Evolutionary conservation across 768 basidiomycete genomes (phyloP).

Genomic region (Rubroboletus pulcherrimus): DNA sequence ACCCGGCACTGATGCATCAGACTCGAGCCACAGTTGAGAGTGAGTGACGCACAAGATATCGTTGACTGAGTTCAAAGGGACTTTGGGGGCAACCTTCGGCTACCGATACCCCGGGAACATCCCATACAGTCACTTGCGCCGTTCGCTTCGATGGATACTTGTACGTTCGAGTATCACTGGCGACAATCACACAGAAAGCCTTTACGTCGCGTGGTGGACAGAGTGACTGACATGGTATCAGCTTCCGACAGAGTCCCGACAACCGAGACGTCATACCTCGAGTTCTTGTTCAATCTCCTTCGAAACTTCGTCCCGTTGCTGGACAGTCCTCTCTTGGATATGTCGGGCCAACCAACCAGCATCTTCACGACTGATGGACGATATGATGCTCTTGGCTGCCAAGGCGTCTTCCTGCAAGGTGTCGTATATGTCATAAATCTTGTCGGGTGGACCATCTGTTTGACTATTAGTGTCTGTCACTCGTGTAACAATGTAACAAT

Average conservation of each 20-base stretch:
- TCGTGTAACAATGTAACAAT: background rate
- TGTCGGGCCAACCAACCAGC: conserved; percentile 63
- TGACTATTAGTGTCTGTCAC: background rate
- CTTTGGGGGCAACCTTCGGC: conserved; percentile 49
- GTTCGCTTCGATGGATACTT: conserved; percentile 51
- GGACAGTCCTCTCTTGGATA: conserved; percentile 44
- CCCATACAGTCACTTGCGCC: conserved; percentile 85
- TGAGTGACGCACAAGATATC: conserved; percentile 54
- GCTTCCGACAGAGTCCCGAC: background rate
- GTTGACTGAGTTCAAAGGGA: conserved; percentile 56
- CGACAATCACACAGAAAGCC: conserved; percentile 69
- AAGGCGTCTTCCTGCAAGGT: conserved; percentile 54
- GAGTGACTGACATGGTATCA: conserved; percentile 35
- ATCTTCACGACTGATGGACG: conserved; percentile 39
- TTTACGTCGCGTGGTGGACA: conserved; percentile 76
- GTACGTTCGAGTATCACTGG: conserved; percentile 57
- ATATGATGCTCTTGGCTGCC: conserved; percentile 42
- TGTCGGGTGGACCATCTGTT: conserved; percentile 36
- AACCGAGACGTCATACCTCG: conserved; percentile 44
- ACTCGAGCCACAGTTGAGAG: background rate
- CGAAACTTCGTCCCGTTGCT: conserved; percentile 46
- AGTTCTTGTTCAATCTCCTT: conserved; percentile 73
- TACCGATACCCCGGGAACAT: conserved; percentile 51
- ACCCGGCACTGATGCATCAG: background rate
- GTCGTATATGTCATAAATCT: conserved; percentile 56